Evolutionary conservation across 257 asterid species (phyloP), one percentile per base, ranked within the genome.

Genomic region (Primulina tabacum): DNA sequence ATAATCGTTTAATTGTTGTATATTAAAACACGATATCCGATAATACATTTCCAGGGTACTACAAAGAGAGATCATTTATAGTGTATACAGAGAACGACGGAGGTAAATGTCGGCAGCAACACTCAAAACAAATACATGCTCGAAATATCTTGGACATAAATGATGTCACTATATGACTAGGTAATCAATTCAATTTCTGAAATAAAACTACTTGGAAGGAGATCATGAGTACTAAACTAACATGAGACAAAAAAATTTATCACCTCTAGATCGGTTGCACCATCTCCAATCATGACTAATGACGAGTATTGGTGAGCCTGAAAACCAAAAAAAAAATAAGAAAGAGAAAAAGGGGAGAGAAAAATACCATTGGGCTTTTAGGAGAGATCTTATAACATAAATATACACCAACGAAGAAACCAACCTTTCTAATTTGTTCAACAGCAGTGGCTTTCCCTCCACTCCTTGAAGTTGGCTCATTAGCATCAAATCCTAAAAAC

Each of bases 241-340:
- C 18, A 1, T 28, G 12, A 62, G 29, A 11, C 14, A 55, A 24
- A 18, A 4, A 26, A 18, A 38, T 71, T 65, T 73, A 80, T 84
- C 32, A 93, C 98, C 91, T 93, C 97, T 53, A 90, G 94, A 85
- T 93, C 97, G 62, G 98, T 90, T 64, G 97, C 98, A 38, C 98
- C 98, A 78, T 93, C 98, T 60, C 98, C 98, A 76, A 93, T 85
- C 97, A 93, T 93, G 80, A 90, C 92, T 55, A 93, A 9, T 38
- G 86, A 84, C 71, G 81, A 81, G 84, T 81, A 89, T 67, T 89
- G 90, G 63, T 71, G 73, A 33, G 71, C 88, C 97, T 90, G 88
- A 17, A 37, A 37, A 37, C 47, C 11, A 34, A 34, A 34, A 5
- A 0, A 34, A 34, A 34, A 34, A 34, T 1, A 34, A 34, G 7